A percentile compares a stretch with the other conserved stretches of the same genome.
Evolutionary conservation across 306 rosid genomes (phyloP).

Genomic region (Cucurbita argyrosperma): DNA sequence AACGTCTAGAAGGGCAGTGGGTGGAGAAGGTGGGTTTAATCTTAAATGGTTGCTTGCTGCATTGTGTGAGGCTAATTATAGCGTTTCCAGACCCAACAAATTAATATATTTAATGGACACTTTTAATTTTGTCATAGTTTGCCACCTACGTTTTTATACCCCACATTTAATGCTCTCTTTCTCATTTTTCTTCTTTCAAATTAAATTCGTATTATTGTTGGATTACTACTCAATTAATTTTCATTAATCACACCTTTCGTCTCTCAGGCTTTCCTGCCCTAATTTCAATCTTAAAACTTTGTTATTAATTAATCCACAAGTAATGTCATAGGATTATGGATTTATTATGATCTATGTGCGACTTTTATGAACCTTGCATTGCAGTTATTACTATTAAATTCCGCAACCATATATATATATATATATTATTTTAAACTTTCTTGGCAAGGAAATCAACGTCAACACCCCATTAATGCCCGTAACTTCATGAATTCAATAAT

Average conservation of each 20-base stretch:
- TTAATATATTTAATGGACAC: conserved; percentile 51
- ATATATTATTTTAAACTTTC: not conserved
- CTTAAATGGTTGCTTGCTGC: conserved; percentile 29
- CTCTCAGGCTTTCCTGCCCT: not conserved
- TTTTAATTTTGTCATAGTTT: conserved; percentile 47
- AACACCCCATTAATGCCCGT: not conserved
- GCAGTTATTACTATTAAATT: not conserved
- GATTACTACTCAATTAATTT: not conserved
- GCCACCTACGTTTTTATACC: conserved; percentile 43
- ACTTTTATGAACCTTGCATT: not conserved
- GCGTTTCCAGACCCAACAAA: conserved; percentile 56
- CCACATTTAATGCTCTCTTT: not conserved
- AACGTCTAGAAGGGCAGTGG: conserved; percentile 54
- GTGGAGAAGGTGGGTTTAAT: conserved; percentile 40
- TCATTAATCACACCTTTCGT: not conserved
- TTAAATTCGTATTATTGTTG: not conserved
- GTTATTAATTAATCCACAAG: not conserved
- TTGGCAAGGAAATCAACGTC: conserved; percentile 1
- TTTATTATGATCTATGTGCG: not conserved
- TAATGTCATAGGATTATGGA: not conserved
- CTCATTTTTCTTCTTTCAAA: not conserved
- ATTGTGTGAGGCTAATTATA: conserved; percentile 46
- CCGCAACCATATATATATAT: not conserved
- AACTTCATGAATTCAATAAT: not conserved
- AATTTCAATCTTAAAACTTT: conserved; percentile 2